phyloP scores from a whole-genome alignment of 2,329 filamentous ascomycete genomes.

The Podosphaera aphanis region DNA sequence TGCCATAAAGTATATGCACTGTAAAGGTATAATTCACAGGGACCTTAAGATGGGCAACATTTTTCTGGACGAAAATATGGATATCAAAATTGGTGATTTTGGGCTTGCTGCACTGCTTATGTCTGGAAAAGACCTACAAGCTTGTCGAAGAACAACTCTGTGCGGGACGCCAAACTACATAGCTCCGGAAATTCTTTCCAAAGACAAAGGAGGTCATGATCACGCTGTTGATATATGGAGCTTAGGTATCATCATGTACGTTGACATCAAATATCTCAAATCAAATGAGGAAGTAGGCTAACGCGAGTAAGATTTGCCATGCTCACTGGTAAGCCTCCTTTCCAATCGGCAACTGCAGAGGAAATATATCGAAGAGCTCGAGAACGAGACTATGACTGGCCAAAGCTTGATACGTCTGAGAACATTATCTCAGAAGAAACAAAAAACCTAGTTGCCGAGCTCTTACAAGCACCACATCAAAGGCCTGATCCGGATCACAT shows the following conservation, averaged over 20 bases:
- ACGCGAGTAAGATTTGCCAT: conserved; percentile 51
- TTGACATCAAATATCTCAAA: conserved; percentile 1
- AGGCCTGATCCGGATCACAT: conserved; percentile 57
- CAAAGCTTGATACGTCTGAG: conserved; percentile 36
- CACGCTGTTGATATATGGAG: conserved; percentile 99
- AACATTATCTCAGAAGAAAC: conserved; percentile 53
- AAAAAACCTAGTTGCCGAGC: conserved; percentile 52
- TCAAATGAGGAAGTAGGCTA: background rate
- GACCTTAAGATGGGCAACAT: conserved; percentile 97
- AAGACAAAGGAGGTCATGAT: conserved; percentile 81
- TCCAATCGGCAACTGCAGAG: conserved; percentile 75
- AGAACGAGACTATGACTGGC: conserved; percentile 61
- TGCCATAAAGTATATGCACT: conserved; percentile 94
- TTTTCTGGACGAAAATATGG: conserved; percentile 85
- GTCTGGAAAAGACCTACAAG: conserved; percentile 73
- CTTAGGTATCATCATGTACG: conserved; percentile 82
- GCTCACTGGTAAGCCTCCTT: conserved; percentile 86
- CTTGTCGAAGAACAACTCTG: conserved; percentile 62
- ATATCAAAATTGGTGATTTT: conserved; percentile 95
- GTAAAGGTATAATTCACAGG: conserved; percentile 83
- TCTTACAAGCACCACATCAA: conserved; percentile 52
- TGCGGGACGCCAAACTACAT: conserved; percentile 98
- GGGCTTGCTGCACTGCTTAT: conserved; percentile 79
- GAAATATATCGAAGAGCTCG: conserved; percentile 56
- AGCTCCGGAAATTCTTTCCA: conserved; percentile 85